Evolutionary conservation across 2,329 filamentous ascomycete species (phyloP), one percentile per base, ranked within the genome.

Genomic region (Trichoderma sp.): DNA sequence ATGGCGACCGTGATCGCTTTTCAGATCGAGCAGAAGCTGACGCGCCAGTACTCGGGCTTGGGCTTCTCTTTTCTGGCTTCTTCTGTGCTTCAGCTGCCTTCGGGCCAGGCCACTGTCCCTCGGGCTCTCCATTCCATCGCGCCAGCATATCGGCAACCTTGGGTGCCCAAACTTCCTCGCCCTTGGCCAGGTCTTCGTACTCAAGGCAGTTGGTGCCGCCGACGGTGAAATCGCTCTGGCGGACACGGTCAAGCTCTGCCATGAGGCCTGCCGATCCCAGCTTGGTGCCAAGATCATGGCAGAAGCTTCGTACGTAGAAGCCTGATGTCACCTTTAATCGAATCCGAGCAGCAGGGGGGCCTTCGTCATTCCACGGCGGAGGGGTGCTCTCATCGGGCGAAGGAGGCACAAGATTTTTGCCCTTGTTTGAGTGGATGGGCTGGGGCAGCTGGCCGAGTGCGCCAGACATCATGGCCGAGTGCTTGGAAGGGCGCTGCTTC

Each of bases 291-390:
- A 99, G 86, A 76, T 99, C 96, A 77, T 98, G 94, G 75, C 93
- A 94, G 74, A 99, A 89, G 69, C 92, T 96, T 72, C 96, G 91
- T 16, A 99, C 94, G 79, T 99, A 99, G 84, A 97, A 99, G 49
- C 96, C 96, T 0, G 94, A 97, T 2, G 94, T 94, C 63, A 97
- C 95, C 0, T 92, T 97, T 88, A 99, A 93, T 69, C 92, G 90
- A 70, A 99, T 88, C 76, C 88, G 91, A 60, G 88, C 92, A 0
- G 95, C 96, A 1, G 95, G 89, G 1, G 93, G 89, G 0, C 86
- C 88, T 75, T 89, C 82, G 77, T 84, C 87, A 49, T 81, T 83
- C 87, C 87, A 89, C 0, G 87, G 86, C 7, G 85, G 83, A 6
- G 86, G 85, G 0, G 84, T 81, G 75, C 83, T 78, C 31, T 82